phyloP scores from a whole-genome alignment of 352 stramenopile species.

The Globisporangium lucens region DNA sequence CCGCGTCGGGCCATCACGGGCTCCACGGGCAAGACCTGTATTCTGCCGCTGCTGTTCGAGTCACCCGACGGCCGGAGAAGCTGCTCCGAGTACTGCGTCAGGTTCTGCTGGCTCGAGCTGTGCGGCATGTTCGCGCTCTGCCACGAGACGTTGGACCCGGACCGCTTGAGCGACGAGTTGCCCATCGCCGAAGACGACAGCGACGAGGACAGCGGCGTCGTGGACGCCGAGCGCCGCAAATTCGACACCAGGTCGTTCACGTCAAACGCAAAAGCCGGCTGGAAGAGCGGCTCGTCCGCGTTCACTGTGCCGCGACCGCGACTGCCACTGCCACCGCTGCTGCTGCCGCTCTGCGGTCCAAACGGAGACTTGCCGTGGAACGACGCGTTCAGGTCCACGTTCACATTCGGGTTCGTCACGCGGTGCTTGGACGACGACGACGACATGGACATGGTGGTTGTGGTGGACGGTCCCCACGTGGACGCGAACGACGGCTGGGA shows the following conservation, averaged over 20 bases:
- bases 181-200: constrained; percentile 23
- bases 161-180: constrained; percentile 14
- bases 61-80: not conserved
- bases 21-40: constrained; percentile 26
- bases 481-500: constrained; percentile 15
- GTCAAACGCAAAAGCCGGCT: constrained; percentile 53
- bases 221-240: constrained; percentile 18
- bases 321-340: constrained; percentile 9
- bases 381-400: constrained; percentile 42
- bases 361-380: constrained; percentile 19
- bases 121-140: constrained; percentile 1
- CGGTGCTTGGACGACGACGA: constrained; percentile 32
- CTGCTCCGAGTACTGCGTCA: constrained; percentile 10
- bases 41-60: constrained; percentile 16
- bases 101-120: constrained; percentile 22
- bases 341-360: constrained; percentile 6
- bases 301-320: not conserved
- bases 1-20: constrained; percentile 27
- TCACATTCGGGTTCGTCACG: constrained; percentile 22
- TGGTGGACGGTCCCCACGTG: constrained; percentile 22
- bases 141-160: constrained; percentile 18
- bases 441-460: constrained; percentile 19
- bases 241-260: constrained; percentile 47
- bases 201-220: constrained; percentile 28
- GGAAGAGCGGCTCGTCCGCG: constrained; percentile 29